These are phyloP conservation scores for Apium graveolens DNA, from an alignment of 129 eudicot genomes.

Conservation along the genomic window DNA sequence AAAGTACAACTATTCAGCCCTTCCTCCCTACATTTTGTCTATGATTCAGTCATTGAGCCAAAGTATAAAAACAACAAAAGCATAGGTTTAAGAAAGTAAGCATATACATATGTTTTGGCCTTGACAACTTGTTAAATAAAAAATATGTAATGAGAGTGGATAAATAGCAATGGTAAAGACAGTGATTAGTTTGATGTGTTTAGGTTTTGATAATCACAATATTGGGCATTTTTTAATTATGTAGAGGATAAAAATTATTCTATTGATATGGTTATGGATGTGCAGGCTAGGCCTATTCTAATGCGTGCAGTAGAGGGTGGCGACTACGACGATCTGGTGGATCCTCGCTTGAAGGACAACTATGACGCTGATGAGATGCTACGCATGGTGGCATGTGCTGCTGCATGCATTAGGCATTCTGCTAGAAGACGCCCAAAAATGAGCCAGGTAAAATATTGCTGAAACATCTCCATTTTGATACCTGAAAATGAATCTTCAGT, in stretches of 20 bases:
- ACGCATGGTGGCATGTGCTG: conserved; percentile 64
- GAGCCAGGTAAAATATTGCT: conserved; percentile 61
- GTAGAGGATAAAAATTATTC: not conserved
- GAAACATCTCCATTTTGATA: not conserved
- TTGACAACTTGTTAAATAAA: not conserved
- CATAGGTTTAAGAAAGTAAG: not conserved
- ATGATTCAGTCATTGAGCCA: not conserved
- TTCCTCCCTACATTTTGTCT: not conserved
- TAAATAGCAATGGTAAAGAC: not conserved
- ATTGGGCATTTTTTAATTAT: not conserved
- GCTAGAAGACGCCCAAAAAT: conserved; percentile 77
- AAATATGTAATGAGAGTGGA: not conserved
- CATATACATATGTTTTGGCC: not conserved
- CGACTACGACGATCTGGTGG: conserved; percentile 52
- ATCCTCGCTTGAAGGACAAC: conserved; percentile 40
- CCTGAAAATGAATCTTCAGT: not conserved
- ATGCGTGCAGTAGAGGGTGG: conserved; percentile 46
- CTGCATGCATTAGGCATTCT: conserved; percentile 63
- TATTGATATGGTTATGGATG: not conserved
- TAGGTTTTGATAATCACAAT: not conserved
- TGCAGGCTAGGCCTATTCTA: conserved; percentile 66
- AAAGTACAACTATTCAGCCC: not conserved
- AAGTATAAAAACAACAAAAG: not conserved
- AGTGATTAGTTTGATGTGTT: not conserved
- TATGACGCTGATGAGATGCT: conserved; percentile 53